These are phyloP conservation scores for Sporothrix sp. DNA, from an alignment of 2,329 filamentous ascomycete species.

Conservation along the genomic window DNA sequence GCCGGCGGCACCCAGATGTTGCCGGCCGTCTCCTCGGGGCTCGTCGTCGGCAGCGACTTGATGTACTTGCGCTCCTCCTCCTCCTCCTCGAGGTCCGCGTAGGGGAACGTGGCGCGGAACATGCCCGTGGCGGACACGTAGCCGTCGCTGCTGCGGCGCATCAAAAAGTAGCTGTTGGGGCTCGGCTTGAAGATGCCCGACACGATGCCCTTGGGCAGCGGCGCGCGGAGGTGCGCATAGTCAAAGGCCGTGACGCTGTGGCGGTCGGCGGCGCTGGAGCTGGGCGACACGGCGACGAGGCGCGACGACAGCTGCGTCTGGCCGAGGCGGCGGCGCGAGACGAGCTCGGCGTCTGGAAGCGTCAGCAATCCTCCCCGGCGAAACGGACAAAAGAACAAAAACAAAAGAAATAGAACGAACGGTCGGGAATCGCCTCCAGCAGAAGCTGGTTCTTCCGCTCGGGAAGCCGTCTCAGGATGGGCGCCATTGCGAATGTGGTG, in stretches of 20 bases:
- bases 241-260: slow-evolving; percentile 77
- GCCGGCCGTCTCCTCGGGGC: slow-evolving; percentile 83
- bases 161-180: slow-evolving; percentile 92
- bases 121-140: slow-evolving; percentile 81
- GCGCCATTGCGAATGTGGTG: slow-evolving; percentile 19
- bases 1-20: slow-evolving; percentile 92
- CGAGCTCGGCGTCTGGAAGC: slow-evolving; percentile 56
- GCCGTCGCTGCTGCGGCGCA: slow-evolving; percentile 80
- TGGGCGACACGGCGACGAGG: slow-evolving; percentile 55
- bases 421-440: slow-evolving; percentile 39
- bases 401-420: slow-evolving; percentile 30
- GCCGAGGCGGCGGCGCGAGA: slow-evolving; percentile 76
- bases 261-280: slow-evolving; percentile 62
- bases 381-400: background rate
- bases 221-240: slow-evolving; percentile 89
- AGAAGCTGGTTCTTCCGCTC: slow-evolving; percentile 45
- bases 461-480: slow-evolving; percentile 26
- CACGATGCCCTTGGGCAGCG: slow-evolving; percentile 79
- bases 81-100: slow-evolving; percentile 62
- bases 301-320: slow-evolving; percentile 86
- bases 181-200: slow-evolving; percentile 88
- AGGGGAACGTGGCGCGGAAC: slow-evolving; percentile 86
- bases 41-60: slow-evolving; percentile 72
- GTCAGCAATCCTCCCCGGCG: too few relatives aligned
- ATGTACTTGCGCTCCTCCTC: slow-evolving; percentile 71